Evolutionary conservation across 2,329 filamentous ascomycete species (phyloP), one percentile per base, ranked within the genome.

Genomic region (Aspergillus carbonarius): DNA sequence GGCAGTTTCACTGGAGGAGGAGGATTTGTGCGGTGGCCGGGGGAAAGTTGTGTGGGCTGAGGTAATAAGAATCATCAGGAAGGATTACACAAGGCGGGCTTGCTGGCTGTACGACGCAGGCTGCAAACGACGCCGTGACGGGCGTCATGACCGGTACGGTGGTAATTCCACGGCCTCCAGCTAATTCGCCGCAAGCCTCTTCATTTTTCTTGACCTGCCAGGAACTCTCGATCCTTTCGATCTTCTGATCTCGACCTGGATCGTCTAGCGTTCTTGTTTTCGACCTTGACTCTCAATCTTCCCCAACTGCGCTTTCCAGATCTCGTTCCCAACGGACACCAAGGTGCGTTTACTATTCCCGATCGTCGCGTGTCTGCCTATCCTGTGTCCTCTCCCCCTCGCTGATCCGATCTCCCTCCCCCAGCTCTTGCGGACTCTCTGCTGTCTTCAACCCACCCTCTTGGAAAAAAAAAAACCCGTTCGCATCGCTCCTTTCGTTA

Each of bases 91-190:
- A 42, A 42, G 39, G 18, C 39, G 39, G 20, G 6, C 18, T 48
- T 25, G 54, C 17, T 48, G 35, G 54, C 17, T 37, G 52, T 48
- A 12, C 15, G 23, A 39, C 27, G 15, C 46, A 40, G 18, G 34
- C 20, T 25, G 20, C 42, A 17, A 15, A 32, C 25, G 20, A 32
- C 17, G 47, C 40, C 61, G 54, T 60, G 59, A 61, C 54, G 42
- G 15, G 1, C 15, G 37, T 48, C 25, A 27, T 15, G 44, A 17
- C 23, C 25, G 15, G 44, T 48, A 48, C 25, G 20, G 47, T 39
- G 58, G 49, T 70, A 72, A 54, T 71, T 67, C 69, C 71, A 73
- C 70, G 65, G n/a, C 61, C 67, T 25, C 62, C 65, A 66, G 58
- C 60, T 62, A 66, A 72, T 65, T 66, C 60, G 64, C 63, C 58